These are phyloP conservation scores for Verbena officinalis DNA, from an alignment of 257 asterid genomes.

Conservation along the genomic window DNA sequence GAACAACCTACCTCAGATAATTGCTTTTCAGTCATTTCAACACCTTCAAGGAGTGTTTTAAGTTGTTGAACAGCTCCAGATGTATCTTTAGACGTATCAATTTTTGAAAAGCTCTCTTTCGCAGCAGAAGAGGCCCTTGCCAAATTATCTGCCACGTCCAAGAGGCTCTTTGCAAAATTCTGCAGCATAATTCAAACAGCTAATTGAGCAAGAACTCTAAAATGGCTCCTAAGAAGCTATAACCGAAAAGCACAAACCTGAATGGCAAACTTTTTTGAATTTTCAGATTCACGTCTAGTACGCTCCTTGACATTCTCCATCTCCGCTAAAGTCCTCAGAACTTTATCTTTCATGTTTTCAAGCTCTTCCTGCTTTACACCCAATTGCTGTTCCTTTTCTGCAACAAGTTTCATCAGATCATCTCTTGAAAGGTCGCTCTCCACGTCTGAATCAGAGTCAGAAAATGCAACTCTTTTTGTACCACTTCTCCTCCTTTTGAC, in stretches of 20 bases:
- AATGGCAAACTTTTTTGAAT: slow-evolving; percentile 71
- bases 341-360: slow-evolving; percentile 66
- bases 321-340: slow-evolving; percentile 70
- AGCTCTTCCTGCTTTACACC: slow-evolving; percentile 56
- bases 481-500: slow-evolving; percentile 36
- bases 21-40: slow-evolving; percentile 98
- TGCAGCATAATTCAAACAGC: slow-evolving; percentile 38
- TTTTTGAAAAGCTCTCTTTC: slow-evolving; percentile 73
- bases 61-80: slow-evolving; percentile 80
- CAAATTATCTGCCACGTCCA: slow-evolving; percentile 54
- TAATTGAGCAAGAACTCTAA: slow-evolving; percentile 3
- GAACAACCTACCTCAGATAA: slow-evolving; percentile 66
- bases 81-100: slow-evolving; percentile 64
- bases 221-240: not conserved
- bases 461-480: slow-evolving; percentile 49
- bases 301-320: slow-evolving; percentile 81
- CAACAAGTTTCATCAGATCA: slow-evolving; percentile 65
- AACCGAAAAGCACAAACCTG: slow-evolving; percentile 50
- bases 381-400: slow-evolving; percentile 63
- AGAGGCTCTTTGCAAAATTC: slow-evolving; percentile 81
- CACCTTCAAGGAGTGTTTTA: slow-evolving; percentile 88
- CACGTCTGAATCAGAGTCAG: slow-evolving; percentile 52
- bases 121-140: slow-evolving; percentile 56
- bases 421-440: slow-evolving; percentile 65
- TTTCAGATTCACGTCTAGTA: slow-evolving; percentile 77